phyloP scores from a whole-genome alignment of 2,329 filamentous ascomycete genomes.

The Graphilbum fragrans region DNA sequence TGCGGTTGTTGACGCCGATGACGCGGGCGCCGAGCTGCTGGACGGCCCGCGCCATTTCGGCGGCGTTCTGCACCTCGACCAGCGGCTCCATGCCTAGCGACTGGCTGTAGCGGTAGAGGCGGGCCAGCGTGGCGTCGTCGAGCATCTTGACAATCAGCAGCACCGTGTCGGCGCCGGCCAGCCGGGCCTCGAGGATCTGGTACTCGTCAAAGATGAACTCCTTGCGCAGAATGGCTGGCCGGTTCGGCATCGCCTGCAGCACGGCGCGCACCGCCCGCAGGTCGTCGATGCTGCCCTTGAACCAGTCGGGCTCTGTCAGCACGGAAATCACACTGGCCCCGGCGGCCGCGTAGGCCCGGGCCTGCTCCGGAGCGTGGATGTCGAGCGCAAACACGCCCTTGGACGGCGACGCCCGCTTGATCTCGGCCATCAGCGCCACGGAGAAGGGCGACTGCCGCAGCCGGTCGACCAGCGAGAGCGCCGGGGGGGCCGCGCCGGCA shows the following conservation, averaged over 20 bases:
- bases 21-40: constrained; percentile 74
- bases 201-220: constrained; percentile 98
- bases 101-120: constrained; percentile 77
- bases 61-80: constrained; percentile 88
- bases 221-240: constrained; percentile 84
- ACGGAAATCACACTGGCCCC: constrained; percentile 97
- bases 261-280: constrained; percentile 76
- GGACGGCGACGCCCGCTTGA: constrained; percentile 91
- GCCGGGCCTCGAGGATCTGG: constrained; percentile 85
- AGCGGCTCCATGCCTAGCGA: constrained; percentile 94
- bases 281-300: constrained; percentile 96
- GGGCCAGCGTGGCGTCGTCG: constrained; percentile 56
- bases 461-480: constrained; percentile 67
- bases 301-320: constrained; percentile 97
- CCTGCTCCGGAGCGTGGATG: constrained; percentile 80
- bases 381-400: constrained; percentile 88
- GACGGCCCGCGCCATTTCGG: constrained; percentile 84
- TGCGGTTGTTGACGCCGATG: constrained; percentile 96
- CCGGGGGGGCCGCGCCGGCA: constrained; percentile 71
- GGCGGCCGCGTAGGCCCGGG: constrained; percentile 80
- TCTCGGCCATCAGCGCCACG: constrained; percentile 93
- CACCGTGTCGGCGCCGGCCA: constrained; percentile 76
- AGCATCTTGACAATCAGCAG: constrained; percentile 98
- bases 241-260: constrained; percentile 80
- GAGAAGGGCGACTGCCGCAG: constrained; percentile 72